Percentiles rank a stretch among this genome's conserved stretches.
These are phyloP conservation scores for Cyphellophora attinorum DNA, from an alignment of 2,329 filamentous ascomycete species.

Conservation along the genomic window DNA sequence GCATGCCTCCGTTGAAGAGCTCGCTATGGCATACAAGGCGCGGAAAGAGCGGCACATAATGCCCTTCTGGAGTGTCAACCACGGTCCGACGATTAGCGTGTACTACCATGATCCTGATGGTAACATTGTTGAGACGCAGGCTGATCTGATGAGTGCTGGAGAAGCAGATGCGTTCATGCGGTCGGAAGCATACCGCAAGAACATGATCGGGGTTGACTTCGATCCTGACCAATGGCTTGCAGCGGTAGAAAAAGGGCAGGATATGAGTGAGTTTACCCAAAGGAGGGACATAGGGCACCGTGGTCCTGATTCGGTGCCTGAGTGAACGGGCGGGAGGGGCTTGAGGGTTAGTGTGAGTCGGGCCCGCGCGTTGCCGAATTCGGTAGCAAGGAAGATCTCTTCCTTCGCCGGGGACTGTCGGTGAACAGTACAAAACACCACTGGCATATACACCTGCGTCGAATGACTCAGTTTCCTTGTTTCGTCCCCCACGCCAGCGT, in stretches of 20 bases:
- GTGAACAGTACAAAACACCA: too few species aligned
- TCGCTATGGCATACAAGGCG: slow-evolving; percentile 28
- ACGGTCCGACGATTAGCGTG: slow-evolving; percentile 37
- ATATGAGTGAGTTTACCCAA: slow-evolving; percentile 2
- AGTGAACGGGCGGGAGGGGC: too few species aligned
- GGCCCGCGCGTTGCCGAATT: too few species aligned
- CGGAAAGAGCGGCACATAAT: too few species aligned
- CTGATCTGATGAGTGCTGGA: slow-evolving; percentile 28
- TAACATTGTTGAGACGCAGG: slow-evolving; percentile 38
- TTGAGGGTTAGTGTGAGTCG: too few species aligned
- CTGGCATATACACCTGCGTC: too few species aligned
- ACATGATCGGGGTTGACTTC: slow-evolving; percentile 10
- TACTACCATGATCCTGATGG: slow-evolving; percentile 43
- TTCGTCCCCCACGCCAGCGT: too few species aligned
- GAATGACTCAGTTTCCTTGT: too few species aligned
- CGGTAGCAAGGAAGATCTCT: too few species aligned
- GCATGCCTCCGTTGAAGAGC: slow-evolving; percentile 26
- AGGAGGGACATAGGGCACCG: slow-evolving; percentile 1
- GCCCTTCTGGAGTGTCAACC: slow-evolving; percentile 37
- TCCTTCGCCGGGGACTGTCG: too few species aligned
- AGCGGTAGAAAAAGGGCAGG: slow-evolving; percentile 3
- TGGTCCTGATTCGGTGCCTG: not conserved
- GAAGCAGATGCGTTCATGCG: slow-evolving; percentile 11
- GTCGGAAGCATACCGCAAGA: slow-evolving; percentile 1
- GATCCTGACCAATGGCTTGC: slow-evolving; percentile 2